phyloP scores from a whole-genome alignment of 441 rosid species.

The Manihot esculenta region DNA sequence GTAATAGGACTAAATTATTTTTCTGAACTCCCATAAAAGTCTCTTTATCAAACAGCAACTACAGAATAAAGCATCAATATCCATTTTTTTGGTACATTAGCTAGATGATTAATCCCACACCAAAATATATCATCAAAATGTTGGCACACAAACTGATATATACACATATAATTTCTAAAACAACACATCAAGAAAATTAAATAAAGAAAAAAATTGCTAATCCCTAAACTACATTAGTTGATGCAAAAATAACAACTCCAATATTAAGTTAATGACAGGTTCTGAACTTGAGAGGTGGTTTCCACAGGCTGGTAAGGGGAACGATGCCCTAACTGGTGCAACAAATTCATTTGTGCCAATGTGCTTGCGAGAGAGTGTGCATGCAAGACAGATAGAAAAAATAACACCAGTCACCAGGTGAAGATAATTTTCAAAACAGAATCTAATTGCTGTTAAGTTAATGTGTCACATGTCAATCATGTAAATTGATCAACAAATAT shows the following conservation, averaged over 20 bases:
- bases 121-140: background rate
- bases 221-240: no score
- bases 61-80: background rate
- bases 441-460: background rate
- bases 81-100: background rate
- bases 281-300: background rate
- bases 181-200: background rate
- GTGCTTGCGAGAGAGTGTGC: background rate
- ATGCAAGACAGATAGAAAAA: background rate
- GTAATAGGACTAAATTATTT: background rate
- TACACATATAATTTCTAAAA: no score
- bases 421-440: background rate
- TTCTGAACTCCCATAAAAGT: background rate
- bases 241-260: background rate
- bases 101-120: background rate
- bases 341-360: background rate
- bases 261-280: background rate
- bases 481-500: no score
- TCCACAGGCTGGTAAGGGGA: background rate
- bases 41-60: background rate
- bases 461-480: background rate
- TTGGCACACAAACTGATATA: background rate
- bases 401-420: background rate
- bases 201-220: background rate
- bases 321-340: background rate